Base-by-base conservation (phyloP, 768 basidiomycete genomes). In the Calvatia gigantea region DNA sequence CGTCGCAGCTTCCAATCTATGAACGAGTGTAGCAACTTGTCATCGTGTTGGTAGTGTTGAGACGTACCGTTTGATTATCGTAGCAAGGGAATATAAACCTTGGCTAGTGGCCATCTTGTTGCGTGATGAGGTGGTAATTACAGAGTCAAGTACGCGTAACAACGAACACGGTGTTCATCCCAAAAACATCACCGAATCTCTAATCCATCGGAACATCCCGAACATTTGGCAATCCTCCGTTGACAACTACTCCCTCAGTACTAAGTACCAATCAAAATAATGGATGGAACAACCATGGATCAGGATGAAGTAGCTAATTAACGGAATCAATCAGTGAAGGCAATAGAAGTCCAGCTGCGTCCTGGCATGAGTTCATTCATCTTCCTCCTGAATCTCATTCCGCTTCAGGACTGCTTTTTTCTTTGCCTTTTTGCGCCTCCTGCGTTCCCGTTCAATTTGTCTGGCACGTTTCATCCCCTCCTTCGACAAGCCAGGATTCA, bases 1-100 rank as follows among this genome's bases (percentile, higher is more conserved):
- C 5, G 93, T 94, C 7, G 94, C 91, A 23, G 97, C 97, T 77
- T 95, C 90, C 48, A 94, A 82, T 60, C 94, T 94, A 65, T 28
- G 42, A 44, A 81, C 77, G 56, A 53, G 15, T 57, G 56, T 50
- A 32, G 48, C 53, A 56, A 48, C 37, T 37, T 57, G 19, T 54
- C 56, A 33, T 33, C n/a, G 35, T 60, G 52, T 37, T 60, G 31
- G 45, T 38, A 28, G 46, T 39, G 21, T n/a, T 28, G 37, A 19
- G 51, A 47, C 76, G 54, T 65, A 89, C 89, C 90, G 83, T 71
- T 91, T 92, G 69, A 89, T 88, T 58, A 92, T 85, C 8, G 90
- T 92, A 25, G 87, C 84, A 23, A 92, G 74, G 21, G 89, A 87
- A 67, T 91, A 80, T 15, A 91, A 67, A 7, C 88, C 86, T 38